Evolutionary conservation across 2,329 filamentous ascomycete species (phyloP).

Genomic region (Nemania bipapillata): DNA sequence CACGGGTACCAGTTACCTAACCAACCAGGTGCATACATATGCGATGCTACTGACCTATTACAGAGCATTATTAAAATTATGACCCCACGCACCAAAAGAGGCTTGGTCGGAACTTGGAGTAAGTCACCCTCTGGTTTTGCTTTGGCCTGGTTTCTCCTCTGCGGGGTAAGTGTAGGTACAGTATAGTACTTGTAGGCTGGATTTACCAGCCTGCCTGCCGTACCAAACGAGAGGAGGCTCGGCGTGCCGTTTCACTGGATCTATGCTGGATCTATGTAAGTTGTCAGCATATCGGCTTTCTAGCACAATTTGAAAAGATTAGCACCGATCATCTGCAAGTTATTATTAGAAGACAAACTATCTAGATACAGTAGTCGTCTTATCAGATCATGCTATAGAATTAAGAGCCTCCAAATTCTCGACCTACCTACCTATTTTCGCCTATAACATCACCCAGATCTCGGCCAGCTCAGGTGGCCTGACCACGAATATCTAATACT

Average conservation of each 20-base stretch:
- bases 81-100: slow-evolving; percentile 14
- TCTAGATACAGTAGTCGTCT: neutral
- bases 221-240: slow-evolving; percentile 8
- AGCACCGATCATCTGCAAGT: slow-evolving; percentile 8
- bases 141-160: slow-evolving; percentile 20
- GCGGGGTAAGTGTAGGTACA: slow-evolving; percentile 13
- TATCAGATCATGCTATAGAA: slow-evolving; percentile 29
- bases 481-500: neutral
- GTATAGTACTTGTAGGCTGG: neutral
- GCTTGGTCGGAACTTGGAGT: slow-evolving; percentile 15
- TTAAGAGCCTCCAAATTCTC: slow-evolving; percentile 8
- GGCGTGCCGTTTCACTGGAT: slow-evolving; percentile 22
- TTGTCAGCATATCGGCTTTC: slow-evolving; percentile 21
- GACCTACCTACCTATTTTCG: neutral
- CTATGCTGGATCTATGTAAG: too few species aligned
- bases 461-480: neutral
- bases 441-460: neutral
- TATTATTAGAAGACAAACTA: slow-evolving; percentile 31
- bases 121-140: neutral
- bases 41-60: neutral
- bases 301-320: slow-evolving; percentile 23
- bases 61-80: neutral
- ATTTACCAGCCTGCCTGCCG: too few species aligned
- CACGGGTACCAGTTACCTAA: too few species aligned
- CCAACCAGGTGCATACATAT: neutral